phyloP scores from a whole-genome alignment of 345 rosid species.

The Turritis glabra region DNA sequence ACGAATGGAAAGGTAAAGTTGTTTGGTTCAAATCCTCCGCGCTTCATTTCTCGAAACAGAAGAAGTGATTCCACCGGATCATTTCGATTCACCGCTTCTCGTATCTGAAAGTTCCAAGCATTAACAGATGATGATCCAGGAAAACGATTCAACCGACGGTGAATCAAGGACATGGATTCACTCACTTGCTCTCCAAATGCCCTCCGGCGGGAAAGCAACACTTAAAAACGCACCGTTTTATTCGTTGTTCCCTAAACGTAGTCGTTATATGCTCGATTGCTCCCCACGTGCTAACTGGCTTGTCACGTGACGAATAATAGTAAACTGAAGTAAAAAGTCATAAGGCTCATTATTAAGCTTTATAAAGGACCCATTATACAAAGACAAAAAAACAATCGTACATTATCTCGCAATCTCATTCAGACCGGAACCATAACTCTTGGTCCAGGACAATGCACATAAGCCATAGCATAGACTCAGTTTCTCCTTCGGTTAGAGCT shows the following conservation, averaged over 20 bases:
- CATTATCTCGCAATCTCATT: slow-evolving; percentile 1
- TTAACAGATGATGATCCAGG: slow-evolving; percentile 26
- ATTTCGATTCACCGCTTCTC: slow-evolving; percentile 46
- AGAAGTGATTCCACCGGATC: slow-evolving; percentile 42
- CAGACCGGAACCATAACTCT: slow-evolving; percentile 12
- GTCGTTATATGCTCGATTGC: background rate
- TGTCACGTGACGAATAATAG: background rate
- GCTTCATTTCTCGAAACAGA: slow-evolving; percentile 55
- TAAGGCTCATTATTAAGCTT: background rate
- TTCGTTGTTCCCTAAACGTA: background rate
- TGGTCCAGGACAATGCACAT: slow-evolving; percentile 2
- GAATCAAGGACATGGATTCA: slow-evolving; percentile 35
- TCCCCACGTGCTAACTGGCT: background rate
- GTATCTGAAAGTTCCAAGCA: slow-evolving; percentile 49
- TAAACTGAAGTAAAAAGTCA: background rate
- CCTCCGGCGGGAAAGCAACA: background rate
- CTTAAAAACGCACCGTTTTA: background rate
- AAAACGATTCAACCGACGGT: slow-evolving; percentile 18
- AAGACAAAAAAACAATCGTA: background rate
- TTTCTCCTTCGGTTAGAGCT: slow-evolving; percentile 24
- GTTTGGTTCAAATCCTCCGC: slow-evolving; percentile 47
- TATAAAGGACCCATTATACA: background rate
- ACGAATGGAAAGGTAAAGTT: slow-evolving; percentile 60
- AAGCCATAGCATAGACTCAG: slow-evolving; percentile 8
- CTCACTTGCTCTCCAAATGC: background rate